Percentiles rank a stretch among this genome's conserved stretches.
Evolutionary conservation across 139 green algal genomes (phyloP).

Genomic region (Chlamydomonas incerta): DNA sequence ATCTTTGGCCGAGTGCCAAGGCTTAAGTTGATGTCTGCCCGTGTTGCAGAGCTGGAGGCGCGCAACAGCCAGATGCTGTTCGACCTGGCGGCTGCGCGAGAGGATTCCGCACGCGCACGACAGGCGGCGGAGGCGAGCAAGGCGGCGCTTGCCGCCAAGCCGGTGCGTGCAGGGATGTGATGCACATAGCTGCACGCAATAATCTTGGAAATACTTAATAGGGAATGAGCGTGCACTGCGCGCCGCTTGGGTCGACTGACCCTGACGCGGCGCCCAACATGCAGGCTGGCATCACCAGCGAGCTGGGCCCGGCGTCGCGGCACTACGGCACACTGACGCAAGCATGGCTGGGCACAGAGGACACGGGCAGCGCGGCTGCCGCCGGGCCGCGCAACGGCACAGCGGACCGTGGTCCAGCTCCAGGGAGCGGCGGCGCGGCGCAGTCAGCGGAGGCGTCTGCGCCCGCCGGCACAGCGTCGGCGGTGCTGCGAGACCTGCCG

Average conservation of each 20-base stretch:
- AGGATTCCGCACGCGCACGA: neutral
- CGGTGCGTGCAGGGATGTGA: neutral
- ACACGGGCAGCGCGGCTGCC: neutral
- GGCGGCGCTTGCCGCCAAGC: neutral
- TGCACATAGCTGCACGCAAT: too few relatives aligned
- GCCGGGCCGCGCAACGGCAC: too few relatives aligned
- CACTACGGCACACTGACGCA: neutral
- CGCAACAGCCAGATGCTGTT: conserved; percentile 29
- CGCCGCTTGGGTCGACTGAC: too few relatives aligned
- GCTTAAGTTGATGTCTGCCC: too few relatives aligned
- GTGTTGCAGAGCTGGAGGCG: conserved; percentile 23
- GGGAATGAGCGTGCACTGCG: too few relatives aligned
- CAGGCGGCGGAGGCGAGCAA: conserved; percentile 6
- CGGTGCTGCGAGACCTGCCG: conserved; percentile 4
- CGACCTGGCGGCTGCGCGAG: neutral
- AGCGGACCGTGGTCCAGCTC: too few relatives aligned
- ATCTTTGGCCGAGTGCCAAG: too few relatives aligned
- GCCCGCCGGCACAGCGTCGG: neutral
- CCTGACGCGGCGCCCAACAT: too few relatives aligned
- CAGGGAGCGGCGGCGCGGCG: too few relatives aligned
- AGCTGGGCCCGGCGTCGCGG: neutral
- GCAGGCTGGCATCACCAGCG: conserved; percentile 28
- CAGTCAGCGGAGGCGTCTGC: too few relatives aligned
- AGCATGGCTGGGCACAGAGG: neutral
- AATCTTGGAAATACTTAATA: too few relatives aligned